phyloP scores from a whole-genome alignment of 805 yeast species.

The Candida sakaeoensis region DNA sequence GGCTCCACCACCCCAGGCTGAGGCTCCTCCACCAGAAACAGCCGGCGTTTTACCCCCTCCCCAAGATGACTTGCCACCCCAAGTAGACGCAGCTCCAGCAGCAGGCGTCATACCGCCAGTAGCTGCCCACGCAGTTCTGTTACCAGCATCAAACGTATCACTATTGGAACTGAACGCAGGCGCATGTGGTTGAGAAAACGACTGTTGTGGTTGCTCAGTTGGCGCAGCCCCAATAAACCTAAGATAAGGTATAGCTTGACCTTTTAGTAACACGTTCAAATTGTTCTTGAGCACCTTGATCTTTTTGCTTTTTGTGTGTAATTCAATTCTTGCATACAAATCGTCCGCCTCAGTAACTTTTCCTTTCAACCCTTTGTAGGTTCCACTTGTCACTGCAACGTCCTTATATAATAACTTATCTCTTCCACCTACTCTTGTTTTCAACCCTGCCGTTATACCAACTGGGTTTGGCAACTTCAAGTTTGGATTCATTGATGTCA shows the following conservation, averaged over 20 bases:
- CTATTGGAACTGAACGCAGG: conserved; percentile 31
- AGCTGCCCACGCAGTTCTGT: conserved; percentile 57
- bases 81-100: conserved; percentile 21
- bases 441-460: conserved; percentile 35
- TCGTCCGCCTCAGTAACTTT: conserved; percentile 92
- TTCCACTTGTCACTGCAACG: conserved; percentile 85
- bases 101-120: conserved; percentile 23
- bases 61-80: conserved; percentile 48
- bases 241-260: conserved; percentile 71
- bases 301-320: conserved; percentile 88
- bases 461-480: conserved; percentile 57
- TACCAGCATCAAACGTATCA: conserved; percentile 19
- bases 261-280: conserved; percentile 67
- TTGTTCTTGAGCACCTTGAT: conserved; percentile 79
- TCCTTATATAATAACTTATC: conserved; percentile 79
- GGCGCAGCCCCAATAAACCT: conserved; percentile 60
- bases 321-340: conserved; percentile 83
- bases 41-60: conserved; percentile 31
- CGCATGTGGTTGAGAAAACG: conserved; percentile 17
- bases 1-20: conserved; percentile 17
- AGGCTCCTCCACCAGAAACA: conserved; percentile 32
- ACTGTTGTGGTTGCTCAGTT: conserved; percentile 3
- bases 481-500: conserved; percentile 84
- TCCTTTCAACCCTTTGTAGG: conserved; percentile 93
- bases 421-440: conserved; percentile 62